These are phyloP conservation scores for Cryptomeria japonica DNA, from an alignment of 75 land plant species.

Conservation along the genomic window DNA sequence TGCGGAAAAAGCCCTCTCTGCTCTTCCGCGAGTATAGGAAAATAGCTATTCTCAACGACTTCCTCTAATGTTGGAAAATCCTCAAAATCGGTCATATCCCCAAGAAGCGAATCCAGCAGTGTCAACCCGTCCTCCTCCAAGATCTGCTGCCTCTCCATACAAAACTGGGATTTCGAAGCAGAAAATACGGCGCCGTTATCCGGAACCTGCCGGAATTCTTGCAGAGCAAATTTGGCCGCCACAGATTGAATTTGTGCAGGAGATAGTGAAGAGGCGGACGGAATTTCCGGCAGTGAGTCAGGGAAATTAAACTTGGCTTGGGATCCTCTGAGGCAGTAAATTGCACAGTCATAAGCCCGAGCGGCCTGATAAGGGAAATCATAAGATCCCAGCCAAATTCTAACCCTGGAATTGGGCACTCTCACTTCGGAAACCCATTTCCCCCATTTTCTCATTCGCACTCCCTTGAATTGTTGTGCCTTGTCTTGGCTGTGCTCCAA, in stretches of 20 bases:
- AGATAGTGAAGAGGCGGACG: too few relatives aligned
- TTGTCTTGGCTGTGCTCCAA: not conserved
- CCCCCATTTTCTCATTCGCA: slow-evolving; percentile 29
- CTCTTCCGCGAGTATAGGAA: too few relatives aligned
- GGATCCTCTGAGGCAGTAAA: too few relatives aligned
- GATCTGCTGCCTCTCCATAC: not conserved
- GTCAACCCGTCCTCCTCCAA: not conserved
- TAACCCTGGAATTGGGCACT: slow-evolving; percentile 17
- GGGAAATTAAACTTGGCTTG: too few relatives aligned
- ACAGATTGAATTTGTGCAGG: too few relatives aligned
- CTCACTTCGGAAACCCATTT: slow-evolving; percentile 35
- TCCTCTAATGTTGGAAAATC: too few relatives aligned
- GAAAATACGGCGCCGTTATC: slow-evolving; percentile 12
- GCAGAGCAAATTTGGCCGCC: too few relatives aligned
- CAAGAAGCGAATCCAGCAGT: not conserved
- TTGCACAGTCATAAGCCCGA: slow-evolving; percentile 7
- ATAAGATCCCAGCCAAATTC: slow-evolving; percentile 31
- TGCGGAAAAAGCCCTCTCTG: too few relatives aligned
- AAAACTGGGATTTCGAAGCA: not conserved
- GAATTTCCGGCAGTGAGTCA: too few relatives aligned
- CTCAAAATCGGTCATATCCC: not conserved
- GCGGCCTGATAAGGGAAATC: slow-evolving; percentile 24
- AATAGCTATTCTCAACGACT: too few relatives aligned
- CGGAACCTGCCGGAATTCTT: too few relatives aligned
- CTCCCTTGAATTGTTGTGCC: not conserved